These are phyloP conservation scores for Podosphaera aphanis DNA, from an alignment of 2,329 filamentous ascomycete species.

Conservation along the genomic window DNA sequence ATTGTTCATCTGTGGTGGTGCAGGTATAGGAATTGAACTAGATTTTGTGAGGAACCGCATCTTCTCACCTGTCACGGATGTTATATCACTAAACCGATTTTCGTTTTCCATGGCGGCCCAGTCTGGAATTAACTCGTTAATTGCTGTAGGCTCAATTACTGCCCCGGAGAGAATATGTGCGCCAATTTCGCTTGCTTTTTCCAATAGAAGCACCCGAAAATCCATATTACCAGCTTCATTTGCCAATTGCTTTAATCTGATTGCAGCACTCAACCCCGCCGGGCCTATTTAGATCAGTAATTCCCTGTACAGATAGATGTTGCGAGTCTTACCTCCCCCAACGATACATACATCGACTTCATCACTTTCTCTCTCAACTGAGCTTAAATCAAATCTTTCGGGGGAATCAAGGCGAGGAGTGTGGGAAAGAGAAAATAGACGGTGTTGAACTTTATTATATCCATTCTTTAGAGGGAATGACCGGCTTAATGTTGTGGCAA, in stretches of 20 bases:
- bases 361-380: slow-evolving; percentile 59
- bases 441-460: too few relatives aligned
- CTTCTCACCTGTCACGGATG: slow-evolving; percentile 58
- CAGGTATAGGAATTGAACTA: slow-evolving; percentile 54
- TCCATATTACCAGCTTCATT: slow-evolving; percentile 90
- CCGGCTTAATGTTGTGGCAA: too few relatives aligned
- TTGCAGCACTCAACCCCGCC: slow-evolving; percentile 76
- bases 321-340: slow-evolving; percentile 44
- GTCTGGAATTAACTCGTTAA: slow-evolving; percentile 78
- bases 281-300: slow-evolving; percentile 31
- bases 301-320: neutral
- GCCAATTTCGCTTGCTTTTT: slow-evolving; percentile 87
- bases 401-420: too few relatives aligned
- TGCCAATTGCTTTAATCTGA: slow-evolving; percentile 82
- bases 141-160: slow-evolving; percentile 69
- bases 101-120: slow-evolving; percentile 82
- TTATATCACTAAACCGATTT: slow-evolving; percentile 66
- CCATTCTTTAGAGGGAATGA: too few relatives aligned
- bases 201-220: slow-evolving; percentile 74
- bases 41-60: slow-evolving; percentile 89
- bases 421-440: too few relatives aligned
- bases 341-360: slow-evolving; percentile 93
- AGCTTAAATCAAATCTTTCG: too few relatives aligned
- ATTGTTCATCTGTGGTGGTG: slow-evolving; percentile 94
- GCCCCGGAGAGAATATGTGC: slow-evolving; percentile 92